These are phyloP conservation scores for Ascocoryne sarcoides DNA, from an alignment of 2,329 filamentous ascomycete species.

Conservation along the genomic window DNA sequence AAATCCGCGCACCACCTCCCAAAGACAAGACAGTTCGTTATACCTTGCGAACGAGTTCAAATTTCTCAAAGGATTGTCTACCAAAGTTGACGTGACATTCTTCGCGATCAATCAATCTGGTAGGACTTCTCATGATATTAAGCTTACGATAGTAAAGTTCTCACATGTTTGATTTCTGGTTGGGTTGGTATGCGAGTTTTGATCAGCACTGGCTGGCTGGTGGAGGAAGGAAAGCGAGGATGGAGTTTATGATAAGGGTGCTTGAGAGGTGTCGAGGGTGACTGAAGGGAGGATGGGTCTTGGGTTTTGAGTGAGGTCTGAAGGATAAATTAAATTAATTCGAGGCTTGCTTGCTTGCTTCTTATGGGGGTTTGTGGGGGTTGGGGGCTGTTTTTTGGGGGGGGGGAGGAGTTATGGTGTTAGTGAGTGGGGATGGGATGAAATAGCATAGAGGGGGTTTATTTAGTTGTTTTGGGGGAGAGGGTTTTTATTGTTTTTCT, in stretches of 20 bases:
- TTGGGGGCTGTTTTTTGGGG: not conserved
- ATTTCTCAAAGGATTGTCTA: too few species aligned
- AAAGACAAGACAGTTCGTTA: too few species aligned
- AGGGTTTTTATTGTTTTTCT: not conserved
- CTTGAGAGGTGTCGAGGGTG: not conserved
- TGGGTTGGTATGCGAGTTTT: not conserved
- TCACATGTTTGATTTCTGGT: not conserved
- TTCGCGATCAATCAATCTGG: too few species aligned
- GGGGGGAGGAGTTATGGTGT: not conserved
- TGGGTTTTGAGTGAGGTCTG: too few species aligned
- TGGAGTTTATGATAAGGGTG: not conserved
- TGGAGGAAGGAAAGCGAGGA: not conserved
- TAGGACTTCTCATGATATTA: not conserved
- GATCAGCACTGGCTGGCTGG: not conserved
- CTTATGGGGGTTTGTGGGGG: not conserved
- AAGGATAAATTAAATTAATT: too few species aligned
- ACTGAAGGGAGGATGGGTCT: not conserved
- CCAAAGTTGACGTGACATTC: too few species aligned
- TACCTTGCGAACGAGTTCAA: not conserved
- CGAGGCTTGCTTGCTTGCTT: not conserved
- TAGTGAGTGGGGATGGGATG: not conserved
- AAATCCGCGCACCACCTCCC: too few species aligned
- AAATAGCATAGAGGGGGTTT: not conserved
- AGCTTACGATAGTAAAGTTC: not conserved
- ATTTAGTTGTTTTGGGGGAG: not conserved